Base-by-base conservation (phyloP, 441 rosid genomes). In the Jatropha podagrica region DNA sequence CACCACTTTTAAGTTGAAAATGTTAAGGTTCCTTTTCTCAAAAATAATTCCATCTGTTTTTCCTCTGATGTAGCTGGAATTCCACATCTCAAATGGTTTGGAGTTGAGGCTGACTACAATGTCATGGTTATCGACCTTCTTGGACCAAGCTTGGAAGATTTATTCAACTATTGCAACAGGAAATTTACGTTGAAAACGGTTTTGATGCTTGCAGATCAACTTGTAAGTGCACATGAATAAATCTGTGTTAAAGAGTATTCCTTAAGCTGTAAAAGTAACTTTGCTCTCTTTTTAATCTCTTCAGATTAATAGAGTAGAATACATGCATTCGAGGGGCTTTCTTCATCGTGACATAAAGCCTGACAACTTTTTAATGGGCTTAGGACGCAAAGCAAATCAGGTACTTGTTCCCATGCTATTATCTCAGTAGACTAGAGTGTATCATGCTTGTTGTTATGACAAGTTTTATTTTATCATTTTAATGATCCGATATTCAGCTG, bases 341-440 rank as follows among this genome's bases (percentile, higher is more conserved):
- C 98, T 96, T 84, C 99, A 96, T 79, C 95, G 99, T 76, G 98
- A 96, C 82, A 94, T 96, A 76, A 96, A 96, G 84, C 99, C 99
- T 74, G 99, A 94, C 83, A 96, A 96, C 78, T 96, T 96, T 74
- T 88, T 96, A 77, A 94, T 96, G 99, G 99, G 99, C 71, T 84
- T 94, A 55, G 98, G 98, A 44, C 96, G 98, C 78, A 96, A 96
- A 86, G 98, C 98, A 58, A 94, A 96, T 90, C 98, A 94, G 97
- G 99, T 94, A 72, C 12, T 15, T 75, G 52, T 74, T 69, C 48
- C 49, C 61, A 4, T 65, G 7, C 42, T 14, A 37, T 70, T 12
- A 55, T 37, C 14, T 69, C 67, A 46, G 60, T 51, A n/a, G n/a
- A 51, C 41, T 38, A 40, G 62, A 49, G 51, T 40, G 27, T 20